A percentile compares a stretch with the other conserved stretches of the same genome.
Evolutionary conservation across 768 basidiomycete species (phyloP).

Genomic region (Lentinula guzmanii): DNA sequence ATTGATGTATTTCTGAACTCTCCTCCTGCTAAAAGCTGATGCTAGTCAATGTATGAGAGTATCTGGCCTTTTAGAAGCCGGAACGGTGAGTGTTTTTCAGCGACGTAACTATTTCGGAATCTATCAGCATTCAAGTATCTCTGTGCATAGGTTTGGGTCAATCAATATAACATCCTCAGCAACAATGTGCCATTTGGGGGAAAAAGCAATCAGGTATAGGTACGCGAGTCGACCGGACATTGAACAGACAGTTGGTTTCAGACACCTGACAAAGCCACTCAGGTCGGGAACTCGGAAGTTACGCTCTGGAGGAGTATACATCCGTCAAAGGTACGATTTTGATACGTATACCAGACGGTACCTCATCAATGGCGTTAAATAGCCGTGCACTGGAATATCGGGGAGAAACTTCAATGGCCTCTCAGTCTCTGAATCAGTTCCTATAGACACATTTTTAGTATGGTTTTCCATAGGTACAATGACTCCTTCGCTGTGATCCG

Average conservation of each 20-base stretch:
- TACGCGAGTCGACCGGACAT: constrained; percentile 22
- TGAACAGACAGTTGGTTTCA: neutral
- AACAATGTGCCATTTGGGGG: constrained; percentile 92
- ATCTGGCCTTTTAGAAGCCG: constrained; percentile 79
- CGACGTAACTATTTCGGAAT: neutral
- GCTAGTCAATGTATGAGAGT: constrained; percentile 88
- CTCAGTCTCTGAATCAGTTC: constrained; percentile 30
- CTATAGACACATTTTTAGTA: neutral
- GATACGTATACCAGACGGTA: neutral
- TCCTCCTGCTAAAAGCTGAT: constrained; percentile 41
- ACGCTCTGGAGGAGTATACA: constrained; percentile 75
- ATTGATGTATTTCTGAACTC: constrained; percentile 9
- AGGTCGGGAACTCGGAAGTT: constrained; percentile 86
- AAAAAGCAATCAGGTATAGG: constrained; percentile 91
- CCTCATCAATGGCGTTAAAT: constrained; percentile 43
- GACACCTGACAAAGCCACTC: neutral
- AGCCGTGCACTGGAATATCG: constrained; percentile 86
- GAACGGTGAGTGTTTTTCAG: constrained; percentile 53
- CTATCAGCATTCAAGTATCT: neutral
- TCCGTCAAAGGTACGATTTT: constrained; percentile 34
- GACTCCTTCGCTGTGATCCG: neutral
- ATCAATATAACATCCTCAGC: constrained; percentile 78
- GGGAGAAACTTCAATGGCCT: constrained; percentile 72
- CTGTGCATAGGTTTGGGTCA: constrained; percentile 75
- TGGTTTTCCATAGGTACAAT: neutral